Base-by-base conservation (phyloP, 1,284 basidiomycete species). In the Austroboletus novae-zelandiae region DNA sequence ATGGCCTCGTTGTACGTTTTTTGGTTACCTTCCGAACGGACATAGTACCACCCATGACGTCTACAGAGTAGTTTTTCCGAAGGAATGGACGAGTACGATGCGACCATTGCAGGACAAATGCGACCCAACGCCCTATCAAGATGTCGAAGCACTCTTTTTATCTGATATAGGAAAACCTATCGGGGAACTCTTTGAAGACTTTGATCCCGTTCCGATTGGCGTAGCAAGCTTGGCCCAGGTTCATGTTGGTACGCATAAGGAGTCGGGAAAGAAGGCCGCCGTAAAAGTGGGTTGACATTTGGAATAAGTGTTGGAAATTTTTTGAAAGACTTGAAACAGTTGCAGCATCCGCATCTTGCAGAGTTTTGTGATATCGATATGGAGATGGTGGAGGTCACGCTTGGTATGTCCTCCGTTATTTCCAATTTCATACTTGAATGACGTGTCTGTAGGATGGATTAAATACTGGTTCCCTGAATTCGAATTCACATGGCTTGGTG, bases 191-290 rank as follows among this genome's bases (percentile, higher is more conserved):
- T 91, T 97, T 61, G 80, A 84, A 31, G 83, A 92, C 52, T 96
- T 99, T 65, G 84, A 98, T 59, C 83, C 84, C 5, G 76, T 77
- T n/a, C 96, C 97, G 10, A 89, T 99, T 48, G 97, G 97, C 7
- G 94, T 97, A 9, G 95, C 94, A 5, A 94, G 86, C 63, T 73
- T 99, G 31, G 96, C 95, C 8, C 96, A 99, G 69, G 97, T 99
- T 7, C 97, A 99, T 70, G 80, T 88, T 17, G 97, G 89, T 0
- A 77, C 74, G 8, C 85, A 94, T 58, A 80, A 82, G 45, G 74
- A 80, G 41, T 84, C 86, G 2, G 88, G 90, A 1, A 77, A 79
- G 60, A 71, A 75, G 40, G 93, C 96, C n/a, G 97, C 97, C 11
- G 87, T 99, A 52, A 99, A 99, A 72, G 84, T 84, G 48, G 18